Conservation (phyloP, 345 rosid species). For the Cardamine occulta region DNA sequence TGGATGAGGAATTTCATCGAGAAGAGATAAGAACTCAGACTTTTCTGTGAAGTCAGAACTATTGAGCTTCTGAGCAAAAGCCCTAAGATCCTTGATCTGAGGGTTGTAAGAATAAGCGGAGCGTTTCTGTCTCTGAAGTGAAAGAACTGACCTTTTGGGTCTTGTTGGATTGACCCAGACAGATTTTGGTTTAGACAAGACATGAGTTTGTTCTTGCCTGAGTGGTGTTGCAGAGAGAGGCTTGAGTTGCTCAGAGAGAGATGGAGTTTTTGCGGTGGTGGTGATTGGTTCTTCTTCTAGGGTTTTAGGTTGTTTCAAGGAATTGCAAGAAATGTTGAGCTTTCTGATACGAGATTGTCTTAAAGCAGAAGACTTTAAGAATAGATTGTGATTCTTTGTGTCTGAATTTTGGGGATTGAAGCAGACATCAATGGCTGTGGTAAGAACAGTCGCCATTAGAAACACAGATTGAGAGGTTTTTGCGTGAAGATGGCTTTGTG, state of each 20-base stretch:
- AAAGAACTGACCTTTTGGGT: constrained; percentile 85
- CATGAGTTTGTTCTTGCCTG: constrained; percentile 48
- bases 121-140: constrained; percentile 77
- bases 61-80: constrained; percentile 71
- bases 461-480: constrained; percentile 18
- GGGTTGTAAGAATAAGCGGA: constrained; percentile 69
- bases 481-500: constrained; percentile 19
- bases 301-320: constrained; percentile 44
- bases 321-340: constrained; percentile 53
- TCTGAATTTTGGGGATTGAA: constrained; percentile 48
- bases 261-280: constrained; percentile 49
- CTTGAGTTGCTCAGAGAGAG: constrained; percentile 86
- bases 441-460: constrained; percentile 61
- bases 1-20: constrained; percentile 62
- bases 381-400: constrained; percentile 48
- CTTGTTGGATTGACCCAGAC: constrained; percentile 83
- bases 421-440: constrained; percentile 63
- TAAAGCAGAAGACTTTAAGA: constrained; percentile 38
- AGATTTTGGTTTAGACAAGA: constrained; percentile 76
- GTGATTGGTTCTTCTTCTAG: constrained; percentile 45
- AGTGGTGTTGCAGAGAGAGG: constrained; percentile 74
- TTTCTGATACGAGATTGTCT: constrained; percentile 46
- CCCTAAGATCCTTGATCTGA: constrained; percentile 59
- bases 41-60: constrained; percentile 54
- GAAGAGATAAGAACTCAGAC: constrained; percentile 51